Conservation (phyloP, 108 stramenopile species). For the Aurantiochytrium sp. region DNA sequence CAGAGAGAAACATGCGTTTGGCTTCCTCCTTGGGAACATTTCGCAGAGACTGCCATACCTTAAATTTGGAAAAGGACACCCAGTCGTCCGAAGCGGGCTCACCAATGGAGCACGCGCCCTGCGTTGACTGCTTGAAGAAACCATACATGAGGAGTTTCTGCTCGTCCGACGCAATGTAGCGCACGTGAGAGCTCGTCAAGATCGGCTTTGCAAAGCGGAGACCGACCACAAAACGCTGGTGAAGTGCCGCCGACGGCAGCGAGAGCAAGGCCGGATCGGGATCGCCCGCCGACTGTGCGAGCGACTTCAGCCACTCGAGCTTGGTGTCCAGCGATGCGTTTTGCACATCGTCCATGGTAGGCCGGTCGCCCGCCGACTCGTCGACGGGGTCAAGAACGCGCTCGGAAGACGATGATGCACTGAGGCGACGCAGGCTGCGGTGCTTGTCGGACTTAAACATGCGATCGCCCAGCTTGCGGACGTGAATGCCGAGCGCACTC, state of each 20-base stretch:
- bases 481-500: too few relatives aligned
- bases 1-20: background rate
- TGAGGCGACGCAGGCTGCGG: background rate
- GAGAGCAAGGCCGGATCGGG: background rate
- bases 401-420: background rate
- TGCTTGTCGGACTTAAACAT: background rate
- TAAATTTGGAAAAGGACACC: background rate
- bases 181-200: background rate
- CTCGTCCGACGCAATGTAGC: background rate
- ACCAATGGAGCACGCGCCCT: background rate
- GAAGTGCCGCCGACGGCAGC: background rate
- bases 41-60: background rate
- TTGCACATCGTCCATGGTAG: background rate
- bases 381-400: background rate
- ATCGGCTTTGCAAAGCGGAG: constrained; percentile 7
- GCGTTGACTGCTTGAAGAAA: constrained; percentile 4
- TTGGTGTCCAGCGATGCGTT: background rate
- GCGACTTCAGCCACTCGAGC: background rate
- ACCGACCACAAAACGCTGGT: background rate
- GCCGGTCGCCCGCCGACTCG: background rate
- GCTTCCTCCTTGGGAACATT: background rate
- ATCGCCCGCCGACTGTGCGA: background rate
- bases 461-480: background rate
- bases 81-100: background rate
- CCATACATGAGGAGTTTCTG: constrained; percentile 10